Conservation (phyloP, 441 rosid genomes). For the Euphorbia celastroides region DNA sequence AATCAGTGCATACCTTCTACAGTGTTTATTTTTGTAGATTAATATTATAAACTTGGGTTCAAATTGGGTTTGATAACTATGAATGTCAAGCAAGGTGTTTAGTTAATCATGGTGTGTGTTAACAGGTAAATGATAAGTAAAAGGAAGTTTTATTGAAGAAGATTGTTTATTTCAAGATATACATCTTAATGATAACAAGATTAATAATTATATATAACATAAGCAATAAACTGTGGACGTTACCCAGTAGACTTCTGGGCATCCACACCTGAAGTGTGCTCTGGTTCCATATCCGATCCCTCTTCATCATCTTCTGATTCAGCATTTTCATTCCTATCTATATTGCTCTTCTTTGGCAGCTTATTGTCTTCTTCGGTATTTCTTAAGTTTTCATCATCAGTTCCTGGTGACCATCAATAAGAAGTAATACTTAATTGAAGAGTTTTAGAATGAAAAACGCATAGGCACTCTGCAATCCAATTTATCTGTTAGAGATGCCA, state of each 20-base stretch:
- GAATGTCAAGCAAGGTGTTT: too few relatives aligned
- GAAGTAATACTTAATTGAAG: background rate
- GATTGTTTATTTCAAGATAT: background rate
- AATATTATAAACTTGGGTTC: too few relatives aligned
- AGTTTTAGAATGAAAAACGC: background rate
- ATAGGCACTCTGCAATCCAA: background rate
- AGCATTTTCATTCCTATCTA: constrained; percentile 28
- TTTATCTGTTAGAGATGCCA: background rate
- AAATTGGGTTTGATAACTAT: too few relatives aligned
- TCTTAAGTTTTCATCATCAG: constrained; percentile 28
- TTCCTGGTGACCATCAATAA: constrained; percentile 27
- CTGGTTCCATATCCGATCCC: constrained; percentile 44
- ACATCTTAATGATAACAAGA: background rate
- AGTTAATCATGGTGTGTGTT: too few relatives aligned
- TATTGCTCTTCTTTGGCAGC: constrained; percentile 17
- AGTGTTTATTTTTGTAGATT: too few relatives aligned
- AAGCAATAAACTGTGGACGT: constrained; percentile 5
- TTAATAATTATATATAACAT: background rate
- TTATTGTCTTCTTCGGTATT: constrained; percentile 20
- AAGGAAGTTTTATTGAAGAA: too few relatives aligned
- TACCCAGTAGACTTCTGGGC: constrained; percentile 38
- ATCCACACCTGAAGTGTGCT: constrained; percentile 29
- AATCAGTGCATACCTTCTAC: too few relatives aligned
- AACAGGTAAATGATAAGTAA: too few relatives aligned
- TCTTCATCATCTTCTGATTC: constrained; percentile 39